A percentile compares a stretch with the other conserved stretches of the same genome.
Conservation (phyloP, 805 yeast genomes). For the Starmerella khaoyaiensis region DNA sequence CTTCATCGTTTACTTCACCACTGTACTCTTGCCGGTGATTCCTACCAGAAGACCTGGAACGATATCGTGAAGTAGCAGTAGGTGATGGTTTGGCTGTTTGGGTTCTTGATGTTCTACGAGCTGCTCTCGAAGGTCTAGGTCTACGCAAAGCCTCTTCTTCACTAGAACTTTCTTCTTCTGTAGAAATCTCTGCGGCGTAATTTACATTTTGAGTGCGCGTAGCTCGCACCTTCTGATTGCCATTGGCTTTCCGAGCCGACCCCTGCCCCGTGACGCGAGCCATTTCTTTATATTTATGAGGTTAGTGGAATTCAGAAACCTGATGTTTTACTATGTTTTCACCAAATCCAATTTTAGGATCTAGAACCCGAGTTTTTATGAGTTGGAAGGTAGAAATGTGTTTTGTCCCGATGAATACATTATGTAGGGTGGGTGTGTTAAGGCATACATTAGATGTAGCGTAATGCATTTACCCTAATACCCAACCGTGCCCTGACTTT, state of each 20-base stretch:
- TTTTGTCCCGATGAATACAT: slow-evolving; percentile 3
- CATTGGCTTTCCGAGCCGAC: slow-evolving; percentile 6
- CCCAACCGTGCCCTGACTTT: too few relatives aligned
- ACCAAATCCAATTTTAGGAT: background rate
- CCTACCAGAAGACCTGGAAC: too few relatives aligned
- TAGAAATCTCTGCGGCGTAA: too few relatives aligned
- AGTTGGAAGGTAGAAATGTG: slow-evolving; percentile 3
- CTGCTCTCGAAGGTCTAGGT: background rate
- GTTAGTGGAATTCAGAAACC: background rate
- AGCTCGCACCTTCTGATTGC: slow-evolving; percentile 1
- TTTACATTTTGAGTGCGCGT: too few relatives aligned
- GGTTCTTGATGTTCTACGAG: background rate
- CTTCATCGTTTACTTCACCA: slow-evolving; percentile 7
- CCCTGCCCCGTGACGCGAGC: slow-evolving; percentile 17
- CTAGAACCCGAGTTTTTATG: background rate
- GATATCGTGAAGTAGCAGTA: too few relatives aligned
- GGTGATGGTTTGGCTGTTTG: background rate
- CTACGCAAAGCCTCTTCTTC: background rate
- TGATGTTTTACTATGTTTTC: background rate
- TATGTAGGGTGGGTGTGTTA: slow-evolving; percentile 4
- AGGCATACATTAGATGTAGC: background rate
- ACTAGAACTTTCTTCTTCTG: background rate
- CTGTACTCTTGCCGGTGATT: too few relatives aligned
- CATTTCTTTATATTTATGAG: slow-evolving; percentile 1
- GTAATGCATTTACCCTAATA: too few relatives aligned